Evolutionary conservation across 1,139 yeast genomes (phyloP), one percentile per base, ranked within the genome.

Genomic region (Spathaspora sp.): DNA sequence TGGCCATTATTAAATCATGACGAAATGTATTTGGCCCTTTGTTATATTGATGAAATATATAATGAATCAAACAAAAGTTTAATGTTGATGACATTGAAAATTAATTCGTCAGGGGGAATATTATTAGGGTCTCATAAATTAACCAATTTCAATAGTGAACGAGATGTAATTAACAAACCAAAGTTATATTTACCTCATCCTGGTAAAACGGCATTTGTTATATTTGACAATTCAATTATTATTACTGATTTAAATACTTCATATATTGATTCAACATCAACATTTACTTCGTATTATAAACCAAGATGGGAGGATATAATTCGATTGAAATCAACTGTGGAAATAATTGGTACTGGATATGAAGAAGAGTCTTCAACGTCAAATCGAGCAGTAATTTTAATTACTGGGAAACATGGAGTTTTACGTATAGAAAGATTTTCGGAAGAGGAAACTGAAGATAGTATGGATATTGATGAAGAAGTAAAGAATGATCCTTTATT

Each of bases 301-400:
- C 79, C 84, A 24, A 74, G 84, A 58, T 88, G 96, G 95, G 96
- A 89, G 63, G 97, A 89, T 58, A 72, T 80, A 7, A 70, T 89
- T 16, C 70, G 76, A 13, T 76, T 89, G 51, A 79, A 78, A 48
- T 54, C 74, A 1, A 72, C 76, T 13, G 77, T 84, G 2, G 67
- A 72, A 1, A 70, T 89, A 13, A 67, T 86, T 27, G 93, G 93
- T 0, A 70, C 71, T 48, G 90, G 89, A 1, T 70, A 70, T 50
- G 87, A 82, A 55, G 61, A 59, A 67, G 68, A 63, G 43, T 52
- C 65, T 4, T 17, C 45, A 6, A 50, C 51, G 7, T 44, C 64
- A 4, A 71, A 70, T 47, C 71, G 86, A 1, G 69, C 84, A 7
- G 61, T 76, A 7, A 58, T 72, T 2, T 47, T 84, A 4, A 59